Base-by-base conservation (phyloP, 2,329 filamentous ascomycete genomes). In the Gaeumannomyces sp. region DNA sequence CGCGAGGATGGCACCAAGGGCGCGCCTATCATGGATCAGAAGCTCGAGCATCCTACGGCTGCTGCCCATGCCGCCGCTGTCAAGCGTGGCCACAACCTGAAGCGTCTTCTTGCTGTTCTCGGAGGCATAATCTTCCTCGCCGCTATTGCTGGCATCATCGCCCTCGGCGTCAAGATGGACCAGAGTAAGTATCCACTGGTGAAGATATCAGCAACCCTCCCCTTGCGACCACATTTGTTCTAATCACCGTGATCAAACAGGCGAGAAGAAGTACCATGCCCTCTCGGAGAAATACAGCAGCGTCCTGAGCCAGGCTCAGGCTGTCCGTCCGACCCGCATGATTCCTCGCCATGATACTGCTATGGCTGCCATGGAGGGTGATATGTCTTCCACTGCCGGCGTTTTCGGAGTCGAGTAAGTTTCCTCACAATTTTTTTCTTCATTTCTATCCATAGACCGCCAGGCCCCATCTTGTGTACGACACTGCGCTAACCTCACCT, bases 281-380 rank as follows among this genome's bases (percentile, higher is more conserved):
- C 66, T 68, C 3, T 56, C 66, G 31, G 25, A 19, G 19, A 59
- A 69, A 65, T 70, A 68, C 65, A 66, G 64, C 29, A 56, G 38
- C 25, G 45, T 67, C 11, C 19, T 68, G 19, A 31, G n/a, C 61
- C 29, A 67, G 28, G n/a, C 11, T 19, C 13, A 59, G 19, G 45
- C 45, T 25, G 22, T 8, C 38, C 38, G 19, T 5, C 16, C 19
- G 45, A 53, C 45, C 1, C 45, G 22, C 22, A 53, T 53, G 45
- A 53, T 53, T 53, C 45, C 45, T 53, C 45, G 45, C n/a, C 45
- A 53, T 19, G 59, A 33, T 19, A 35, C 59, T 22, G 28, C 33
- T 19, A 33, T 35, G 10, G 29, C 59, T n/a, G 27, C 59, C 14
- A 35, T 60, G 22, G 29, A 13, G 28, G 29, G 29, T 33, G 59